These are phyloP conservation scores for Atalantia buxifolia DNA, from an alignment of 345 rosid genomes.

Conservation along the genomic window DNA sequence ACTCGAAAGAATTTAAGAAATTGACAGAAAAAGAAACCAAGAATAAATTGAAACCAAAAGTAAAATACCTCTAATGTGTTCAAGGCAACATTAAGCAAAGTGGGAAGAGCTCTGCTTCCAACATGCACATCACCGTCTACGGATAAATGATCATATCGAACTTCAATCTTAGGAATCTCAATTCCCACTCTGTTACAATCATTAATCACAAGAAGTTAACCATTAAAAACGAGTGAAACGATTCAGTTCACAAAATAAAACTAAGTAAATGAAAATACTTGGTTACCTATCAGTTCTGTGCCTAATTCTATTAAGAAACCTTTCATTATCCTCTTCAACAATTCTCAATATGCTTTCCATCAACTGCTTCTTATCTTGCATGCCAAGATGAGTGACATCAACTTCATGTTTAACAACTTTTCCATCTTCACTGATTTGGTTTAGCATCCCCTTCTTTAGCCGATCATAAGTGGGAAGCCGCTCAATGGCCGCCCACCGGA, in stretches of 20 bases:
- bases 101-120: conserved; percentile 92
- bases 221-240: not conserved
- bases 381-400: conserved; percentile 50
- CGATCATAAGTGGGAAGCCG: conserved; percentile 82
- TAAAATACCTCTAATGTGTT: conserved; percentile 61
- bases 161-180: conserved; percentile 79
- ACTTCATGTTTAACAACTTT: conserved; percentile 48
- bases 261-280: not conserved
- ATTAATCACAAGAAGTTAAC: not conserved
- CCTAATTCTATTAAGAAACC: conserved; percentile 57
- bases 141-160: conserved; percentile 58
- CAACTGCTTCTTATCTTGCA: conserved; percentile 62
- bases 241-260: not conserved
- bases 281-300: conserved; percentile 67
- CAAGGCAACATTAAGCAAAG: conserved; percentile 58
- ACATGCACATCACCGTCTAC: conserved; percentile 69
- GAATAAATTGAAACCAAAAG: not conserved
- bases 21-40: not conserved
- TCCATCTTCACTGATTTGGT: conserved; percentile 50
- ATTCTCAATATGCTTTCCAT: conserved; percentile 59
- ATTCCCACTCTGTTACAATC: conserved; percentile 68
- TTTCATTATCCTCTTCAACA: conserved; percentile 83
- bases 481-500: conserved; percentile 92
- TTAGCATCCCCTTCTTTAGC: conserved; percentile 69
- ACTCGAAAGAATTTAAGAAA: not conserved